Evolutionary conservation across 2,329 filamentous ascomycete genomes (phyloP).

Genomic region (Diaporthe capsici): DNA sequence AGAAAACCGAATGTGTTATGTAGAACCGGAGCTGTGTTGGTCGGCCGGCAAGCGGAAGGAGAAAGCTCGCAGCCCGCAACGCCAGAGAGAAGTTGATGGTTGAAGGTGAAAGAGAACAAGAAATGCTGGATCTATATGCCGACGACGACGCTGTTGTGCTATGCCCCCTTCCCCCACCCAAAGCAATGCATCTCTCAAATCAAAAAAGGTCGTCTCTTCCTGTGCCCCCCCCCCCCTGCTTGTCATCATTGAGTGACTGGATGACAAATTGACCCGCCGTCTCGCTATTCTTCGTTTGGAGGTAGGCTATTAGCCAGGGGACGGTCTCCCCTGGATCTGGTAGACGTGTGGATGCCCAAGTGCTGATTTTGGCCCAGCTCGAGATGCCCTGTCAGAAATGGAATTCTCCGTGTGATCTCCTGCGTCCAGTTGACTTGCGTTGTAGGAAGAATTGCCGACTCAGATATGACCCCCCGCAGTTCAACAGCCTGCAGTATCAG

Average conservation of each 20-base stretch:
- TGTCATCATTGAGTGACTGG: not conserved
- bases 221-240: not conserved
- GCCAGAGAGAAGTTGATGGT: not conserved
- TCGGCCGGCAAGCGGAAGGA: not conserved
- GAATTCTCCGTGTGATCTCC: not conserved
- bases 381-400: not conserved
- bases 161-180: not conserved
- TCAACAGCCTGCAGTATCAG: not conserved
- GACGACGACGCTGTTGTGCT: constrained; percentile 33
- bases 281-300: not conserved
- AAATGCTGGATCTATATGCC: constrained; percentile 34
- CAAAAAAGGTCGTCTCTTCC: not conserved
- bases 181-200: not conserved
- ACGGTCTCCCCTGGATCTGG: too few relatives aligned
- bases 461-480: not conserved
- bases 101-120: not conserved
- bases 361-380: not conserved
- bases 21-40: not conserved
- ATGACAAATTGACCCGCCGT: not conserved
- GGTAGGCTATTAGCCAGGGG: not conserved
- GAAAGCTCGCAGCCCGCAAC: not conserved
- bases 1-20: not conserved
- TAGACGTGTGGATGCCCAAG: not conserved
- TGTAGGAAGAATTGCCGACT: not conserved
- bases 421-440: not conserved